Conservation (phyloP, 169 alveolate genomes). For the Eimeria necatrix region DNA sequence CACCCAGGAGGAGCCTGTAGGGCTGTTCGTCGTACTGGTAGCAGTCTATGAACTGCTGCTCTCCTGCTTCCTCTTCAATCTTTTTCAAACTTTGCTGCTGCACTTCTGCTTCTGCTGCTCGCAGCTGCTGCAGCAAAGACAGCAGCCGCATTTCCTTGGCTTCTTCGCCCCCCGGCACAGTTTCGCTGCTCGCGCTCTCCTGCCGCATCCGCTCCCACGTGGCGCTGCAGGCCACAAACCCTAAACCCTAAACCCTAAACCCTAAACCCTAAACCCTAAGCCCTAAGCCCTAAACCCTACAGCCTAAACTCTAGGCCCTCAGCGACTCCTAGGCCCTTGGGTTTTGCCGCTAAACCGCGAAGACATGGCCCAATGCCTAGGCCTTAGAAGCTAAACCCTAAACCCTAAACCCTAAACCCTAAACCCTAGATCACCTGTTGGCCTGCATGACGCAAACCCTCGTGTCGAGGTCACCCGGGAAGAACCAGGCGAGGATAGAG, state of each 20-base stretch:
- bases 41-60: background rate
- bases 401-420: background rate
- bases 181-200: background rate
- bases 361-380: background rate
- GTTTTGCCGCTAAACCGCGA: background rate
- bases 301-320: background rate
- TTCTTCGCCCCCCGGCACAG: background rate
- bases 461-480: conserved; percentile 78
- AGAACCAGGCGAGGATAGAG: conserved; percentile 74
- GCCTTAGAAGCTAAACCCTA: background rate
- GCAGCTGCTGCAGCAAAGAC: background rate
- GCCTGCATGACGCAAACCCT: conserved; percentile 79
- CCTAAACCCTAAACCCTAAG: background rate
- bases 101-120: background rate
- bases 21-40: conserved; percentile 35
- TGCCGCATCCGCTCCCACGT: conserved; percentile 31
- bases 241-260: conserved; percentile 6
- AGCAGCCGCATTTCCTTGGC: background rate
- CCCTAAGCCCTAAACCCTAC: background rate
- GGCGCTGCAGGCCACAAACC: background rate
- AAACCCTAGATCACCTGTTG: conserved; percentile 41
- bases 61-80: background rate
- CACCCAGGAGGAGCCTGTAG: conserved; percentile 1
- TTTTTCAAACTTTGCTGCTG: background rate
- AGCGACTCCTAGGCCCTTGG: background rate